Conservation (phyloP, 139 green algal genomes). For the Volvox africanus region DNA sequence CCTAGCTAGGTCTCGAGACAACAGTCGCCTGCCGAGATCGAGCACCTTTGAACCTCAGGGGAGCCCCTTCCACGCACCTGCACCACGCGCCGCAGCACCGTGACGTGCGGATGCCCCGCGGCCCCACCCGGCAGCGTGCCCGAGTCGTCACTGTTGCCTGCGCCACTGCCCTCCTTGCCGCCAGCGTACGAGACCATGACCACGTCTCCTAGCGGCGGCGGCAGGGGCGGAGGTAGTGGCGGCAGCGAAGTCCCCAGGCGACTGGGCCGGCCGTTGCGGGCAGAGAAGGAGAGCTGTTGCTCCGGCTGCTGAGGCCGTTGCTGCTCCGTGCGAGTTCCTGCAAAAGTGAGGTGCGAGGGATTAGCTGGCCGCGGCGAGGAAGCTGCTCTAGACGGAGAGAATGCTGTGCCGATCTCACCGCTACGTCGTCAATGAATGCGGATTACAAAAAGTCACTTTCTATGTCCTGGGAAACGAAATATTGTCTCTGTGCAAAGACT, state of each 20-base stretch:
- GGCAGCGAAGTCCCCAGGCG: conserved; percentile 1
- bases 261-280: background rate
- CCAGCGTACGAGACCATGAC: conserved; percentile 38
- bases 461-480: no score
- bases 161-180: background rate
- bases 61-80: background rate
- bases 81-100: conserved; percentile 10
- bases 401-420: no score
- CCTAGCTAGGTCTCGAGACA: no score
- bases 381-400: no score
- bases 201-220: conserved; percentile 35
- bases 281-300: background rate
- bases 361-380: no score
- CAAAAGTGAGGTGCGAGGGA: background rate
- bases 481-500: no score
- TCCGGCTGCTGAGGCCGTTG: background rate
- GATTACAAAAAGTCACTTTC: no score
- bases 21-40: no score
- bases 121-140: background rate
- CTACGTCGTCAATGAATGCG: no score
- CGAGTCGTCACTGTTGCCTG: background rate
- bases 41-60: no score
- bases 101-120: background rate
- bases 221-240: conserved; percentile 31
- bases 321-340: background rate